Evolutionary conservation across 352 stramenopile genomes (phyloP).

Genomic region (Aphanomyces cochlioides): DNA sequence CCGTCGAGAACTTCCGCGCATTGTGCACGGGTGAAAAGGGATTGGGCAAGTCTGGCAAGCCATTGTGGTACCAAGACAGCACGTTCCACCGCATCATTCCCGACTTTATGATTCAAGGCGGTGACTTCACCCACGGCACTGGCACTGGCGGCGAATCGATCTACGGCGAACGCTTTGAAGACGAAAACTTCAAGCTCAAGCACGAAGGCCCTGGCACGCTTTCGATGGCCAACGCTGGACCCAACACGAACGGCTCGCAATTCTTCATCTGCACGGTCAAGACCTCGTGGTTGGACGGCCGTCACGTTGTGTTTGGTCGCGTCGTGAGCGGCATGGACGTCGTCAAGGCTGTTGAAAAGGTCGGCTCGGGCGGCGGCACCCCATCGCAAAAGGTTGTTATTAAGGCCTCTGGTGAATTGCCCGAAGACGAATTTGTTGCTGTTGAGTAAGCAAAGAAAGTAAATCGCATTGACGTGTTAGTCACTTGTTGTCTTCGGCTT

Average conservation of each 20-base stretch:
- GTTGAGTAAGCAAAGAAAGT: constrained; percentile 36
- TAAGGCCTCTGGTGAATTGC: constrained; percentile 92
- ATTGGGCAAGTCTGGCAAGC: constrained; percentile 90
- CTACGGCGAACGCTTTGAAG: constrained; percentile 72
- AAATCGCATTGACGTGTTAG: neutral
- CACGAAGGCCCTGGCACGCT: constrained; percentile 64
- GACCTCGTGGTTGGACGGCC: constrained; percentile 87
- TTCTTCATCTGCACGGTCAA: constrained; percentile 97
- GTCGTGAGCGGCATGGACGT: constrained; percentile 95
- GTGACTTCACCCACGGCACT: constrained; percentile 77
- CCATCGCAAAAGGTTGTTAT: constrained; percentile 88
- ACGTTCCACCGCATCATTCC: constrained; percentile 97
- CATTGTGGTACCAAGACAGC: constrained; percentile 95
- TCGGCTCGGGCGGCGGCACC: constrained; percentile 89
- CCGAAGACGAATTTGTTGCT: constrained; percentile 47
- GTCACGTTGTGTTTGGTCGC: constrained; percentile 91
- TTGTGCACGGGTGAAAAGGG: constrained; percentile 72
- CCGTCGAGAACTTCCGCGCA: constrained; percentile 65
- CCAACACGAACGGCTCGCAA: constrained; percentile 94
- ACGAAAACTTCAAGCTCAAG: constrained; percentile 89
- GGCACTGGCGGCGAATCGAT: constrained; percentile 75
- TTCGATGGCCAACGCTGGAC: constrained; percentile 81
- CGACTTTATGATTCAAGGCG: constrained; percentile 89
- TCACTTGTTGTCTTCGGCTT: neutral
- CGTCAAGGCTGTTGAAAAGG: constrained; percentile 93